Conservation (phyloP, 495 filamentous ascomycete species). For the Talaromyces borbonicus region DNA sequence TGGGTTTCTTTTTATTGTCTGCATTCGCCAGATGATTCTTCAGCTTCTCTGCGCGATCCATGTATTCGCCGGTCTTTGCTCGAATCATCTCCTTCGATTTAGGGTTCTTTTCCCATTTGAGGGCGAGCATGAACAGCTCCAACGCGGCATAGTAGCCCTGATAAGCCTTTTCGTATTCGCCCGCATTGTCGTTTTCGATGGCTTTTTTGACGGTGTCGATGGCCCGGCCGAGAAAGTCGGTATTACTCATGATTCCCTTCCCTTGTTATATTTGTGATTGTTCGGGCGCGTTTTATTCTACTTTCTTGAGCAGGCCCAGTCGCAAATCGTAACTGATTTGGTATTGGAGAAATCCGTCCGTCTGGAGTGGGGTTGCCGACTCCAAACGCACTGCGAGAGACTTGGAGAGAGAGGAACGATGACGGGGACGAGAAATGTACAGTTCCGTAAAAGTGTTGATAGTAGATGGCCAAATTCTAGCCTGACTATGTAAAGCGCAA, state of each 20-base stretch:
- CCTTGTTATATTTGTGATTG: constrained; percentile 18
- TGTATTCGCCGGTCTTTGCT: constrained; percentile 86
- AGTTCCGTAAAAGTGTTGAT: too few species aligned
- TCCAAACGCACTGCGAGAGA: constrained; percentile 2
- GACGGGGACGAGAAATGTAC: not conserved
- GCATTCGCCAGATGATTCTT: constrained; percentile 75
- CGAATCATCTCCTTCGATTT: constrained; percentile 96
- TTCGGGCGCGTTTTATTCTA: not conserved
- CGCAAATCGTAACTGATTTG: not conserved
- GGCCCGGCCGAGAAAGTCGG: constrained; percentile 90
- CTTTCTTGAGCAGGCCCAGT: too few species aligned
- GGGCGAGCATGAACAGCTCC: constrained; percentile 89
- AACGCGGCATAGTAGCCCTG: constrained; percentile 88
- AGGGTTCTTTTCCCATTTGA: constrained; percentile 98
- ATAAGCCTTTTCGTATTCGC: constrained; percentile 93
- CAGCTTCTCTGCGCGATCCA: constrained; percentile 96
- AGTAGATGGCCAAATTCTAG: too few species aligned
- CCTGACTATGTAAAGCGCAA: too few species aligned
- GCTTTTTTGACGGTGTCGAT: constrained; percentile 95
- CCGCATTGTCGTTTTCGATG: constrained; percentile 91
- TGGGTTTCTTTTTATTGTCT: constrained; percentile 67
- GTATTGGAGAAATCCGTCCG: not conserved
- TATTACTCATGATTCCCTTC: constrained; percentile 99
- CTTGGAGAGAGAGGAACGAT: not conserved
- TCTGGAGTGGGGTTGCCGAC: constrained; percentile 8